Evolutionary conservation across 2,329 filamentous ascomycete genomes (phyloP).

Genomic region (Aspergillus amoenus): DNA sequence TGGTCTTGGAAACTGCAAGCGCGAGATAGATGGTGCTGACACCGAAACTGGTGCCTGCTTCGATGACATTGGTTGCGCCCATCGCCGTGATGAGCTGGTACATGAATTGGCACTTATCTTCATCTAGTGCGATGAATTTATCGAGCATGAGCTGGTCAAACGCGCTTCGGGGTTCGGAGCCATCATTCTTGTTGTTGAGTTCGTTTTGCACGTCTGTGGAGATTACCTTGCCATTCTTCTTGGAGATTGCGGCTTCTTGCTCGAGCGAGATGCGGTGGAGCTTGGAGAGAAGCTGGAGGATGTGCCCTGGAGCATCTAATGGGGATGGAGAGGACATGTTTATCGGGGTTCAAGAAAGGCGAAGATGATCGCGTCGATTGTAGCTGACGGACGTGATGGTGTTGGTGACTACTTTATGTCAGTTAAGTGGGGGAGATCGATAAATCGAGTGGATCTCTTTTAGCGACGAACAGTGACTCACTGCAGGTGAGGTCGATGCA

Average conservation of each 20-base stretch:
- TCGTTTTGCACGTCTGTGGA: constrained; percentile 19
- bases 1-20: constrained; percentile 55
- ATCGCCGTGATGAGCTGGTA: constrained; percentile 56
- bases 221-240: constrained; percentile 18
- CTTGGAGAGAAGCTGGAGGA: constrained; percentile 20
- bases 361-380: too few relatives aligned
- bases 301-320: constrained; percentile 20
- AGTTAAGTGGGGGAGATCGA: too few relatives aligned
- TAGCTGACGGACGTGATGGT: too few relatives aligned
- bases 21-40: constrained; percentile 64
- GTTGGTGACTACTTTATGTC: too few relatives aligned
- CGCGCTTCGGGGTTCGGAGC: constrained; percentile 3
- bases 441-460: too few relatives aligned
- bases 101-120: constrained; percentile 58
- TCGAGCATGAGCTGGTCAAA: constrained; percentile 39
- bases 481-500: too few relatives aligned
- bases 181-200: not conserved
- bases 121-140: constrained; percentile 61
- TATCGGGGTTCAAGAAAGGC: too few relatives aligned
- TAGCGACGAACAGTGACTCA: too few relatives aligned
- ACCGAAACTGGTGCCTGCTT: constrained; percentile 63
- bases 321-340: constrained; percentile 4
- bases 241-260: constrained; percentile 23
- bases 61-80: constrained; percentile 54
- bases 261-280: constrained; percentile 22